Evolutionary conservation across 2,329 filamentous ascomycete genomes (phyloP).

Genomic region (Paecilomyces variotii): DNA sequence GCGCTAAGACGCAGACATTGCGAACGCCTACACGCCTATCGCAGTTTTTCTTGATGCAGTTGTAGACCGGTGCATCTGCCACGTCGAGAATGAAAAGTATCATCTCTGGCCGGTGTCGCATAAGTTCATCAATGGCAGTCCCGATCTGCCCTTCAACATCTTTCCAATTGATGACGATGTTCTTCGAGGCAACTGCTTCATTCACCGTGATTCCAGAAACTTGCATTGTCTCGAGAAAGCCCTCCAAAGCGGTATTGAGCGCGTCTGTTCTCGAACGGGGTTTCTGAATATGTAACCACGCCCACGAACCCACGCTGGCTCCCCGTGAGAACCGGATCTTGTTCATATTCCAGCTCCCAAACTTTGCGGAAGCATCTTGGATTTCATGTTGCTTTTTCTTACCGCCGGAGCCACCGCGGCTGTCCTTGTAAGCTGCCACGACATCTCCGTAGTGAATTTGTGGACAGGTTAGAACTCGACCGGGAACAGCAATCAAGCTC

Average conservation of each 20-base stretch:
- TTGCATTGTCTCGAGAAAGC: background rate
- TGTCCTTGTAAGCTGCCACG: background rate
- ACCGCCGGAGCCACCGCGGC: background rate
- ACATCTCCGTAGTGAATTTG: constrained; percentile 47
- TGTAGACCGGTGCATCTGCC: constrained; percentile 51
- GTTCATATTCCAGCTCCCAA: constrained; percentile 58
- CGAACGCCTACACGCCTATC: constrained; percentile 61
- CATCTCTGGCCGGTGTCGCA: constrained; percentile 24
- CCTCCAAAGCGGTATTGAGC: background rate
- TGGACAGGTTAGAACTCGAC: constrained; percentile 58
- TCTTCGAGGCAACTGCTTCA: background rate
- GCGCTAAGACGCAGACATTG: constrained; percentile 56
- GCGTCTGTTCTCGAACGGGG: constrained; percentile 6
- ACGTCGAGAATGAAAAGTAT: constrained; percentile 54
- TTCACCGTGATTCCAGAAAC: background rate
- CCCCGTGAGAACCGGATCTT: constrained; percentile 48
- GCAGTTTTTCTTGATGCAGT: constrained; percentile 57
- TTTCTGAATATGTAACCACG: constrained; percentile 9
- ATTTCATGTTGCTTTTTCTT: background rate
- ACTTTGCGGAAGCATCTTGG: background rate
- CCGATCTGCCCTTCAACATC: constrained; percentile 14
- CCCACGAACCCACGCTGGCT: constrained; percentile 28
- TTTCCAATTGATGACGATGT: constrained; percentile 8
- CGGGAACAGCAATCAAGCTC: constrained; percentile 62
- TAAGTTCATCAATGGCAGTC: constrained; percentile 14